A percentile compares a stretch with the other conserved stretches of the same genome.
Evolutionary conservation across 1,284 basidiomycete genomes (phyloP).

Genomic region (Tylopilus sp.): DNA sequence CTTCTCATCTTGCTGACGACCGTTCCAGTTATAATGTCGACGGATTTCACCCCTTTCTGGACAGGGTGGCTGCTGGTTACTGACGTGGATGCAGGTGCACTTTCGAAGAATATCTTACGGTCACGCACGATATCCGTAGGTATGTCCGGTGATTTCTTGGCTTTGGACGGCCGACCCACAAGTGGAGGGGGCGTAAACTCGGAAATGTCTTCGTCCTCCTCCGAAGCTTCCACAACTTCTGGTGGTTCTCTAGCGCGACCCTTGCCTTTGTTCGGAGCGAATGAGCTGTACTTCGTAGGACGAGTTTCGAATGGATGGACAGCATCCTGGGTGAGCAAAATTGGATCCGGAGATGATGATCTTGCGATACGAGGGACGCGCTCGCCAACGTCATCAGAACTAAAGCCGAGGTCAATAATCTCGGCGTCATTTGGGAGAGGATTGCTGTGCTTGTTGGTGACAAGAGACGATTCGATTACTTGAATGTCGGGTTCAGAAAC

Average conservation of each 20-base stretch:
- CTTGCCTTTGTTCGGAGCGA: conserved; percentile 26
- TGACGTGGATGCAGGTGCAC: neutral
- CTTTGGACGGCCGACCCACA: neutral
- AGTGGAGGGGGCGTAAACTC: conserved; percentile 15
- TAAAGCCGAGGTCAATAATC: conserved; percentile 16
- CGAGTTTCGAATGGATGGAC: conserved; percentile 24
- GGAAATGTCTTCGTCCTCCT: conserved; percentile 24
- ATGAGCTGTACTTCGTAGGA: conserved; percentile 10
- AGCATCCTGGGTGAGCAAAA: neutral
- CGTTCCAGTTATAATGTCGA: conserved; percentile 12
- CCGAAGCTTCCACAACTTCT: conserved; percentile 17
- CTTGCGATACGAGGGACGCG: conserved; percentile 10
- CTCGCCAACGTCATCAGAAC: conserved; percentile 26
- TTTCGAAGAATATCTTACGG: conserved; percentile 12
- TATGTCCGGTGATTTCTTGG: conserved; percentile 17
- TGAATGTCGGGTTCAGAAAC: conserved; percentile 27
- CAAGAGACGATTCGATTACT: conserved; percentile 4
- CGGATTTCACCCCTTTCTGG: neutral
- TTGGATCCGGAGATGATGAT: conserved; percentile 29
- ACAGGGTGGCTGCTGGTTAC: conserved; percentile 8
- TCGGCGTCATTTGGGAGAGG: conserved; percentile 16
- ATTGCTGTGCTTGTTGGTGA: neutral
- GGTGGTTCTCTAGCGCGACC: conserved; percentile 10
- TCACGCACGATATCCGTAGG: conserved; percentile 18
- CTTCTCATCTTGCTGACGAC: conserved; percentile 23